A percentile compares a stretch with the other conserved stretches of the same genome.
Conservation (phyloP, 2,329 filamentous ascomycete species). For the Venturia aucupariae region DNA sequence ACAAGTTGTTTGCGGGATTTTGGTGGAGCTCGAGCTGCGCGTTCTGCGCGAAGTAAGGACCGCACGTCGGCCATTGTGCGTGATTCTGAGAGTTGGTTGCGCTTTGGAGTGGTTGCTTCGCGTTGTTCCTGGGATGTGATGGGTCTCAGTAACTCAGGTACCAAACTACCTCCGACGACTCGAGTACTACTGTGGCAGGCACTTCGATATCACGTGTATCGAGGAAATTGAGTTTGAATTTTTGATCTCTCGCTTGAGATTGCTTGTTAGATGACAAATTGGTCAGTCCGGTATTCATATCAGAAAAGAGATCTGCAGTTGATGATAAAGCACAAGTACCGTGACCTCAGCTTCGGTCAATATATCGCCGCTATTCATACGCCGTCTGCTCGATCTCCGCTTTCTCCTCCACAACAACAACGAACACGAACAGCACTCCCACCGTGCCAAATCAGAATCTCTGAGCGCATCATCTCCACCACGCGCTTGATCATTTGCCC, state of each 20-base stretch:
- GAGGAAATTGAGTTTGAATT: no score
- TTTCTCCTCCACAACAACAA: neutral
- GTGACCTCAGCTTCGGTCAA: neutral
- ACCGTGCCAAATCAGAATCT: neutral
- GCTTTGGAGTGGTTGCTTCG: neutral
- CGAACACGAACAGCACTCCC: neutral
- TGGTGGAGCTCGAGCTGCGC: slow-evolving; percentile 15
- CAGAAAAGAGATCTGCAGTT: neutral
- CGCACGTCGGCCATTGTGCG: slow-evolving; percentile 16
- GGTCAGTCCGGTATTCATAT: neutral
- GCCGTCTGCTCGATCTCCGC: neutral
- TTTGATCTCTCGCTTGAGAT: no score
- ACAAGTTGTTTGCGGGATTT: slow-evolving; percentile 9
- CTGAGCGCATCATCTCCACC: neutral
- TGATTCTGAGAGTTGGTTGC: neutral
- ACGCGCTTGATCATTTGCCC: neutral
- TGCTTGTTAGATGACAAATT: no score
- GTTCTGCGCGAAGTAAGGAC: slow-evolving; percentile 15
- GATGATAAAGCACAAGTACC: no score
- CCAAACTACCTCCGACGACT: no score
- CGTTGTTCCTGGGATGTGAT: no score
- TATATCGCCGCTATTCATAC: neutral
- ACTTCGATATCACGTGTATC: no score
- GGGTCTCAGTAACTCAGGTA: no score
- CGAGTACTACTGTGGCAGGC: no score